Evolutionary conservation across 805 yeast species (phyloP), one percentile per base, ranked within the genome.

Genomic region (Kodamaea hsintzibuensis): DNA sequence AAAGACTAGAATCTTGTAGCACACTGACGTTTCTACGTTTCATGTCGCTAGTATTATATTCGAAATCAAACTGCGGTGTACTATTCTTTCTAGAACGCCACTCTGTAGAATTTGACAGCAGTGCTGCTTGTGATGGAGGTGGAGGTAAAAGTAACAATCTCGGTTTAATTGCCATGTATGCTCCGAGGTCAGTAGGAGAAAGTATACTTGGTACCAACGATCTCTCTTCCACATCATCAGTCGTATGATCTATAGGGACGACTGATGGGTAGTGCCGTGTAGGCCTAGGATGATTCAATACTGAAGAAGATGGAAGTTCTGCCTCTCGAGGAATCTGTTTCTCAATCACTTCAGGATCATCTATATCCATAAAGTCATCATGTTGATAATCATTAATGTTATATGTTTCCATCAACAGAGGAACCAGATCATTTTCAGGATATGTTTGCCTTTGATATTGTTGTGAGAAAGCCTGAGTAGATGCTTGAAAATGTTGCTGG

Each of bases 111-210:
- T n/a, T 17, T 17, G 25, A 7, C 8, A 25, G 7, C 18, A 16
- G 22, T 13, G 49, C 13, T 39, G 13, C 19, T 7, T 14, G 16
- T 7, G 46, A 8, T 25, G 52, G n/a, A n/a, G n/a, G 25, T 54
- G 71, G 68, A 8, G 75, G 67, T 47, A 68, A 62, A 43, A 70
- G 64, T n/a, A 70, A 57, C 49, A 70, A 59, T 49, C 57, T 62
- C 14, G 67, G 74, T 50, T 60, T 65, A 30, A 74, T 55, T 1
- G 80, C 80, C 50, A 67, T 63, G 50, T 68, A 65, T 4, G 79
- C 79, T 0, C 80, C 80, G 17, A 76, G 55, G n/a, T 60, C 60
- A 2, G 80, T 76, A 2, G 79, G 80, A 45, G 72, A 71, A 9
- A 71, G 58, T 8, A 69, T 58, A 8, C 57, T 54, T 8, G 62